phyloP scores from a whole-genome alignment of 2,329 filamentous ascomycete species.

The Colletotrichum karsti region DNA sequence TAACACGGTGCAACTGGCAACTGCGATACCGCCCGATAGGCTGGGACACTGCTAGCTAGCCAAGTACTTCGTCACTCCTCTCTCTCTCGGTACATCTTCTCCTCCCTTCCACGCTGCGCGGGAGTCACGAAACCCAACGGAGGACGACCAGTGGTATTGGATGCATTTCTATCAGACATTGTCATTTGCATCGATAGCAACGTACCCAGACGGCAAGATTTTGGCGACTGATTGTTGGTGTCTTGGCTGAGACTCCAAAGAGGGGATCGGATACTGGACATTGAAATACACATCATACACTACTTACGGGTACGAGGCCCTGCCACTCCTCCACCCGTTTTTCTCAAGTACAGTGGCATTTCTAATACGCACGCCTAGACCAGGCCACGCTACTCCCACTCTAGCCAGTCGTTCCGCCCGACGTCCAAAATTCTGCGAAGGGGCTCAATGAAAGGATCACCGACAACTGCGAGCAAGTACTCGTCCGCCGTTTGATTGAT shows the following conservation, averaged over 20 bases:
- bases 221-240: background rate
- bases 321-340: conserved; percentile 28
- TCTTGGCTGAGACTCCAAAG: background rate
- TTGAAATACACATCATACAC: background rate
- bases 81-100: background rate
- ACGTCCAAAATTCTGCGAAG: conserved; percentile 12
- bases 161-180: conserved; percentile 7
- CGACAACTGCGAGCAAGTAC: background rate
- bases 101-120: conserved; percentile 21
- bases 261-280: background rate
- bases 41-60: conserved; percentile 10
- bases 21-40: background rate
- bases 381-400: conserved; percentile 15
- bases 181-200: background rate
- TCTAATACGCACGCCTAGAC: conserved; percentile 29
- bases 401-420: conserved; percentile 12
- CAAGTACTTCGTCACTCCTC: background rate
- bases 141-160: background rate
- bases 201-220: background rate
- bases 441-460: conserved; percentile 17
- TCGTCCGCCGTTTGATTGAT: background rate
- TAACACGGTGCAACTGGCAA: background rate
- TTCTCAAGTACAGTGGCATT: conserved; percentile 30
- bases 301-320: conserved; percentile 14
- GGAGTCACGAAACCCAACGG: conserved; percentile 10